These are phyloP conservation scores for Typha latifolia DNA, from an alignment of 176 grass and related monocot genomes.

Conservation along the genomic window DNA sequence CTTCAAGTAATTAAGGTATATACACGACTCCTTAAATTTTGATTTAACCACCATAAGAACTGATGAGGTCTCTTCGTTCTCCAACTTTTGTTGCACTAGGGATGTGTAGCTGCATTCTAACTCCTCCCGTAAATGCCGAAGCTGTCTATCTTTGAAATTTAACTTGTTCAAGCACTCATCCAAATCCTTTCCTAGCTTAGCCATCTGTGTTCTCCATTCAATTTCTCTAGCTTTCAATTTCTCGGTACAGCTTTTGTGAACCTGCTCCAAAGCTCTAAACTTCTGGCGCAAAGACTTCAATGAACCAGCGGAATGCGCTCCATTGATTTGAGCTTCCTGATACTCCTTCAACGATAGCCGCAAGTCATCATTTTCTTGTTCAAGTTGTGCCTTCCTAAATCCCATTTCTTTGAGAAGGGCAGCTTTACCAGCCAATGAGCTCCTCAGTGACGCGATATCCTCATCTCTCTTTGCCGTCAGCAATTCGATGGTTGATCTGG, in stretches of 20 bases:
- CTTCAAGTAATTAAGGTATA: slow-evolving; percentile 21
- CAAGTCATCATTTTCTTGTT: slow-evolving; percentile 61
- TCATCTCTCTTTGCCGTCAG: slow-evolving; percentile 44
- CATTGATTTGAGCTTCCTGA: slow-evolving; percentile 52
- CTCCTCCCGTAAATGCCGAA: slow-evolving; percentile 42
- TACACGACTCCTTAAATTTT: slow-evolving; percentile 38
- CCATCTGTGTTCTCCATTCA: slow-evolving; percentile 40
- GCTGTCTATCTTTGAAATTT: slow-evolving; percentile 33
- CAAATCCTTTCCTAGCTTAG: slow-evolving; percentile 51
- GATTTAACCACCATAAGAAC: slow-evolving; percentile 22
- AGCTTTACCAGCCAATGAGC: slow-evolving; percentile 50
- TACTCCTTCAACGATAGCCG: slow-evolving; percentile 47
- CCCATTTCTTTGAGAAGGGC: slow-evolving; percentile 62
- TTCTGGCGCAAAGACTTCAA: slow-evolving; percentile 51
- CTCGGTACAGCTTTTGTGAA: slow-evolving; percentile 47
- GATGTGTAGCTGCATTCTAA: slow-evolving; percentile 29
- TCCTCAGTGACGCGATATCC: slow-evolving; percentile 70
- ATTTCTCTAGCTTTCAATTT: slow-evolving; percentile 48
- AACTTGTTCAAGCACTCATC: slow-evolving; percentile 33
- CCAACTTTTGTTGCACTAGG: slow-evolving; percentile 33
- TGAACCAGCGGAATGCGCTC: slow-evolving; percentile 24
- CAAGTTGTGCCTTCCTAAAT: slow-evolving; percentile 41
- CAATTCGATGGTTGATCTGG: slow-evolving; percentile 44
- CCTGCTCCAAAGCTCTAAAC: slow-evolving; percentile 50
- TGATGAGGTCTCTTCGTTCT: slow-evolving; percentile 34